Conservation (phyloP, 176 grass and related monocot species). For the Raddia guianensis region DNA sequence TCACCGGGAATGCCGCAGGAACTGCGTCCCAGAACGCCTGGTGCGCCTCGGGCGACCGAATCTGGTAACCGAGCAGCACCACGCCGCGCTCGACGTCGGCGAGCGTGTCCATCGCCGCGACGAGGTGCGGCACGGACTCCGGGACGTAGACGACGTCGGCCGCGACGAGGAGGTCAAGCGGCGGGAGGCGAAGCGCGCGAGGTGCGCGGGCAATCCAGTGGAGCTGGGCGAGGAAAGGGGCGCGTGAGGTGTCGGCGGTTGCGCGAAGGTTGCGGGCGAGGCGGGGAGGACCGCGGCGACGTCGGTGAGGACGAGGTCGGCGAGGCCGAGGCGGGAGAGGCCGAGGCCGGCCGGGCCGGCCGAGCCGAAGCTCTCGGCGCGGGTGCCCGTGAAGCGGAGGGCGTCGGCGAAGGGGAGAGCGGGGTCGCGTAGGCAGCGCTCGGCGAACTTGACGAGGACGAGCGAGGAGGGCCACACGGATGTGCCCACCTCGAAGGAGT, state of each 20-base stretch:
- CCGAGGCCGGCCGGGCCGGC: constrained; percentile 81
- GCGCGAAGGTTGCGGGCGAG: constrained; percentile 83
- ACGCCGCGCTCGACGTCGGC: constrained; percentile 58
- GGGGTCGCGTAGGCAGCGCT: constrained; percentile 60
- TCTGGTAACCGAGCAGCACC: constrained; percentile 80
- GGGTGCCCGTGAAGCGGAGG: constrained; percentile 68
- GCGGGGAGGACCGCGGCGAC: constrained; percentile 85
- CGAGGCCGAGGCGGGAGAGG: constrained; percentile 69
- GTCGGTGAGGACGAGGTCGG: constrained; percentile 81
- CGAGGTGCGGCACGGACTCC: constrained; percentile 76
- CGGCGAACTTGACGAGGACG: constrained; percentile 94
- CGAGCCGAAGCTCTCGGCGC: constrained; percentile 75
- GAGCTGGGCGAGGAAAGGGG: constrained; percentile 76
- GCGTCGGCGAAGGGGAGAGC: constrained; percentile 72
- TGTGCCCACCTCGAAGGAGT: constrained; percentile 93
- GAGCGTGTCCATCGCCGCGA: constrained; percentile 82
- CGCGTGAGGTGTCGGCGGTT: constrained; percentile 60
- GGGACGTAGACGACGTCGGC: constrained; percentile 92
- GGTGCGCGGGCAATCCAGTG: constrained; percentile 79
- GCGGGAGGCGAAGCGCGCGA: constrained; percentile 55
- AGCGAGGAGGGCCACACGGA: constrained; percentile 93
- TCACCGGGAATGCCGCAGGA: constrained; percentile 55
- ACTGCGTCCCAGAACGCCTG: constrained; percentile 73
- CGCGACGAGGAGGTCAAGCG: constrained; percentile 81
- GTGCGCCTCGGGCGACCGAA: constrained; percentile 84